Percentiles rank a stretch among this genome's conserved stretches.
phyloP scores from a whole-genome alignment of 371 early-diverging fungal species.

The Cokeromyces recurvatus region DNA sequence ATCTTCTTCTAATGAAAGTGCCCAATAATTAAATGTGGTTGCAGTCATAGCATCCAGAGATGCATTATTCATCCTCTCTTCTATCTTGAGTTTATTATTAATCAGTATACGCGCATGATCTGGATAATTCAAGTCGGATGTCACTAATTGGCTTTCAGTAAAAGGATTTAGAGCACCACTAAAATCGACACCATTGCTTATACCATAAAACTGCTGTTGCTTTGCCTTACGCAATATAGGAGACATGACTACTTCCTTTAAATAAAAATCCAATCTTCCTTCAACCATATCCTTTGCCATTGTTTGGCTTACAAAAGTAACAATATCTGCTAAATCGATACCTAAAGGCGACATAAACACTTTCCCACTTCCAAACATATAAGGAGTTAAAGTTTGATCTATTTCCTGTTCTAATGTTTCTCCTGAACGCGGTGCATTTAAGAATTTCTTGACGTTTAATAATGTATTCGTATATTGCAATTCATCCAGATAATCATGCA shows the following conservation, averaged over 20 bases:
- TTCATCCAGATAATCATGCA: constrained; percentile 64
- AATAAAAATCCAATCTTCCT: constrained; percentile 52
- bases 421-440: constrained; percentile 12
- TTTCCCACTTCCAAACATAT: constrained; percentile 43
- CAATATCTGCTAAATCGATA: constrained; percentile 53
- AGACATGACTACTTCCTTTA: constrained; percentile 60
- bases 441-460: constrained; percentile 49
- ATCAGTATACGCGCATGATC: constrained; percentile 22
- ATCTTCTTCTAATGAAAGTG: constrained; percentile 12
- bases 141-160: constrained; percentile 30
- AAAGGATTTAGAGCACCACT: constrained; percentile 44
- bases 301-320: constrained; percentile 55
- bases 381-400: constrained; percentile 16
- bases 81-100: constrained; percentile 9
- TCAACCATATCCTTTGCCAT: constrained; percentile 61
- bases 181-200: constrained; percentile 61
- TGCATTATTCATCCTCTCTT: background rate
- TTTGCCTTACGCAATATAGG: constrained; percentile 47
- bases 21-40: constrained; percentile 6
- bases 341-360: constrained; percentile 55
- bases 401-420: constrained; percentile 3
- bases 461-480: constrained; percentile 52
- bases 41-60: background rate
- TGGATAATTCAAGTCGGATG: constrained; percentile 39
- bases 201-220: constrained; percentile 50